Evolutionary conservation across 108 stramenopile genomes (phyloP).

Genomic region (Pseudonitzschia multiseries): DNA sequence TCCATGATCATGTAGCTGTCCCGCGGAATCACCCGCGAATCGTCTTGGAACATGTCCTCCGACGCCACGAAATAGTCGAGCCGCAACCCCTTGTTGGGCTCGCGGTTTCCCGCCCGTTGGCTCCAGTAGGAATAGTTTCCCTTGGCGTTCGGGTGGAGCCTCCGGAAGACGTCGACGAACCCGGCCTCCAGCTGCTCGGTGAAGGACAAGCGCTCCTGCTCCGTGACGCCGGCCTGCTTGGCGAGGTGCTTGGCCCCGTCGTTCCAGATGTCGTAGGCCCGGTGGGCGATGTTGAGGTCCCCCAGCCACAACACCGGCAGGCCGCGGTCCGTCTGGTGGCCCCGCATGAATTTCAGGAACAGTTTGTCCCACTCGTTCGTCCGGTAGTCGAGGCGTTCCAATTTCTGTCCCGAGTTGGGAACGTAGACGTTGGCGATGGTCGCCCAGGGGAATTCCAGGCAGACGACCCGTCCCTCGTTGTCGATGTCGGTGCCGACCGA

Average conservation of each 20-base stretch:
- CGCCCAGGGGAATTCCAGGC: slow-evolving; percentile 85
- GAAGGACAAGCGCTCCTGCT: slow-evolving; percentile 86
- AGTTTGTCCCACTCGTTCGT: slow-evolving; percentile 92
- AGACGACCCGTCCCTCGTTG: slow-evolving; percentile 91
- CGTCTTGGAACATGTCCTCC: slow-evolving; percentile 60
- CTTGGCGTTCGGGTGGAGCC: slow-evolving; percentile 72
- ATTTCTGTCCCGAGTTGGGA: slow-evolving; percentile 96
- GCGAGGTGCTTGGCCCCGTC: slow-evolving; percentile 89
- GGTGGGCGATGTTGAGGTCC: slow-evolving; percentile 92
- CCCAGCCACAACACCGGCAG: slow-evolving; percentile 90
- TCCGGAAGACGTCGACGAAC: slow-evolving; percentile 86
- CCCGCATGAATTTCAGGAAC: slow-evolving; percentile 70
- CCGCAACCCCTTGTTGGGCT: slow-evolving; percentile 90
- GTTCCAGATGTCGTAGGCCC: slow-evolving; percentile 87
- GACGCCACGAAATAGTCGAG: slow-evolving; percentile 90
- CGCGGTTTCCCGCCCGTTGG: slow-evolving; percentile 81
- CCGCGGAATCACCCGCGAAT: slow-evolving; percentile 58
- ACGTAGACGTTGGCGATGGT: slow-evolving; percentile 92
- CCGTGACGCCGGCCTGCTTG: slow-evolving; percentile 88
- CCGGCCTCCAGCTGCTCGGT: slow-evolving; percentile 68
- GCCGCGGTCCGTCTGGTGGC: slow-evolving; percentile 53
- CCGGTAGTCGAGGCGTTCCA: slow-evolving; percentile 92
- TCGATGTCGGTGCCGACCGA: slow-evolving; percentile 69
- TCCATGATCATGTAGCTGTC: slow-evolving; percentile 83
- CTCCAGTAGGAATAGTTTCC: slow-evolving; percentile 93